These are phyloP conservation scores for Schizochytrium sp. DNA, from an alignment of 108 stramenopile species.

Conservation along the genomic window DNA sequence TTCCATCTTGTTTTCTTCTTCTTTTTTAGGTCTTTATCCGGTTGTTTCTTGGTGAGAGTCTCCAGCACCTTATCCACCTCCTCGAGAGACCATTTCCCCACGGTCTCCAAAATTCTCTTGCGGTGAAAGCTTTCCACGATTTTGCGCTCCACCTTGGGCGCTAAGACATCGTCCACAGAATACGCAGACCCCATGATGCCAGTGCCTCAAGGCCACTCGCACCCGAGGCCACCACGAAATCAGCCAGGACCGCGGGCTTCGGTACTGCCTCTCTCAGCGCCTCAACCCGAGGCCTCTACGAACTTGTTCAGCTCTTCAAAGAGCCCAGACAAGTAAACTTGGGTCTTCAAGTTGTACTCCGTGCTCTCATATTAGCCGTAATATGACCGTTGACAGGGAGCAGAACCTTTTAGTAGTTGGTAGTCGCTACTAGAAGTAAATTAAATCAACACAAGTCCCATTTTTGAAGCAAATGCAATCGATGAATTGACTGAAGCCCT, in stretches of 20 bases:
- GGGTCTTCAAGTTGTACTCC: too few relatives aligned
- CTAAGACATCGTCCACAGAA: slow-evolving; percentile 26
- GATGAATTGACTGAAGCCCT: too few relatives aligned
- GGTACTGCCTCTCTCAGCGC: too few relatives aligned
- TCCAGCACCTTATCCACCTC: slow-evolving; percentile 35
- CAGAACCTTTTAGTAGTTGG: too few relatives aligned
- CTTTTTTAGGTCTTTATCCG: not conserved
- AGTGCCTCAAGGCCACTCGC: not conserved
- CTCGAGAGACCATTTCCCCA: slow-evolving; percentile 17
- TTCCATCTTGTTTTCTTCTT: not conserved
- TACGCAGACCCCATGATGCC: slow-evolving; percentile 45
- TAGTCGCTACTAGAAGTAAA: too few relatives aligned
- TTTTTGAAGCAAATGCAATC: too few relatives aligned
- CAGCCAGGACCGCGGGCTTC: not conserved
- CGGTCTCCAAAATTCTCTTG: not conserved
- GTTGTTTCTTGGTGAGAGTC: not conserved
- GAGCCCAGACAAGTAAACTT: too few relatives aligned
- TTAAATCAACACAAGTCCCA: too few relatives aligned
- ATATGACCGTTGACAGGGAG: too few relatives aligned
- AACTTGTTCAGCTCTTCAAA: too few relatives aligned
- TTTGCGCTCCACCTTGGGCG: not conserved
- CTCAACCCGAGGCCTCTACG: too few relatives aligned
- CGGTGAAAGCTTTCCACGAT: slow-evolving; percentile 50
- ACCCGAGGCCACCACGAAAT: not conserved
- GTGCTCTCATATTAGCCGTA: too few relatives aligned